Evolutionary conservation across 768 basidiomycete genomes (phyloP).

Genomic region (Ramaria rubella): DNA sequence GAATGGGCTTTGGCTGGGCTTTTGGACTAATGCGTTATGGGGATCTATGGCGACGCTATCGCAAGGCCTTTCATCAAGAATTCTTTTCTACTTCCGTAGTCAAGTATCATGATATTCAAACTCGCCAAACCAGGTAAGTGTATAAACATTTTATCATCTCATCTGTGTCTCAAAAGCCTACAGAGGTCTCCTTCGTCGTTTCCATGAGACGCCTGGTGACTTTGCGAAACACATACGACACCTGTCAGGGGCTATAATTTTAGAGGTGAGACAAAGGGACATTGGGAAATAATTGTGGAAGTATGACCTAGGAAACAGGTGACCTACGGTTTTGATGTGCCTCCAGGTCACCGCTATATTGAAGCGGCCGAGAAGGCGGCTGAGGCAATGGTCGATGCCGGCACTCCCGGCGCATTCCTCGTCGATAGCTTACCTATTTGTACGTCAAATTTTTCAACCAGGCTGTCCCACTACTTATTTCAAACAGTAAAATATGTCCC

Average conservation of each 20-base stretch:
- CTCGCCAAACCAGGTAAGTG: slow-evolving; percentile 24
- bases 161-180: neutral
- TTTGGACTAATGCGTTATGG: slow-evolving; percentile 37
- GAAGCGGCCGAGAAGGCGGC: slow-evolving; percentile 22
- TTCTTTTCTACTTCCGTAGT: slow-evolving; percentile 25
- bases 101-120: slow-evolving; percentile 25
- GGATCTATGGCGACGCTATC: slow-evolving; percentile 30
- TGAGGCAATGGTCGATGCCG: slow-evolving; percentile 16
- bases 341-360: slow-evolving; percentile 31
- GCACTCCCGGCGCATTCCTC: slow-evolving; percentile 18
- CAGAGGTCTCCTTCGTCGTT: slow-evolving; percentile 23
- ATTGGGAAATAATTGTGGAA: neutral
- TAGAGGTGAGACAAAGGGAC: slow-evolving; percentile 18
- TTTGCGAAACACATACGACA: slow-evolving; percentile 32
- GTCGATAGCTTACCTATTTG: slow-evolving; percentile 16
- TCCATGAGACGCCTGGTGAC: slow-evolving; percentile 32
- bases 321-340: neutral
- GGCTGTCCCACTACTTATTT: slow-evolving; percentile 32
- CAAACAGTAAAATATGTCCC: slow-evolving; percentile 16
- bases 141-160: neutral
- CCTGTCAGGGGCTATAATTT: slow-evolving; percentile 28
- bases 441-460: neutral
- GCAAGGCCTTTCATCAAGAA: slow-evolving; percentile 33
- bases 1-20: slow-evolving; percentile 44
- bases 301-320: neutral